phyloP scores from a whole-genome alignment of 2,329 filamentous ascomycete species.

The Aureobasidium sp. region DNA sequence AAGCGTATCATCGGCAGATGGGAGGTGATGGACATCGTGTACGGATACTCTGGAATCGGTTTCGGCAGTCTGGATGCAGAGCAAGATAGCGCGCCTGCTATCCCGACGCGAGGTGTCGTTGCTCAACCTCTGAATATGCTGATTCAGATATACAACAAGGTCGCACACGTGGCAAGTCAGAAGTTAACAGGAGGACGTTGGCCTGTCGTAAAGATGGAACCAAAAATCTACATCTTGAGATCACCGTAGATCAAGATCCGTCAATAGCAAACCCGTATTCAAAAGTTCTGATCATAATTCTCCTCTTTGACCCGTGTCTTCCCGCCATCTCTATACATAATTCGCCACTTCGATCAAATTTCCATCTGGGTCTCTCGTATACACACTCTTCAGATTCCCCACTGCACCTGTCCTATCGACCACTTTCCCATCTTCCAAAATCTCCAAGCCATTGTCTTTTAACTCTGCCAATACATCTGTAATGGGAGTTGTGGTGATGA shows the following conservation, averaged over 20 bases:
- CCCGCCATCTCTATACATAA: slow-evolving; percentile 6
- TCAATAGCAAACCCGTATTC: no score
- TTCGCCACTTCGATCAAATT: slow-evolving; percentile 47
- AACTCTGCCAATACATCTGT: slow-evolving; percentile 50
- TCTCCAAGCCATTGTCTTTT: slow-evolving; percentile 50
- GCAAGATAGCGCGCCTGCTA: slow-evolving; percentile 11
- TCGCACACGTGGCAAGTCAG: neutral
- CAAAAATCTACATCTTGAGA: slow-evolving; percentile 50
- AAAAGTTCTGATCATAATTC: no score
- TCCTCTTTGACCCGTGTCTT: no score
- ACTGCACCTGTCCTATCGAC: slow-evolving; percentile 63
- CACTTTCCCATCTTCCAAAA: slow-evolving; percentile 55
- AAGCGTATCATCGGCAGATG: slow-evolving; percentile 56
- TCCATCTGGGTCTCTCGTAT: slow-evolving; percentile 61
- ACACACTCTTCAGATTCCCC: slow-evolving; percentile 63
- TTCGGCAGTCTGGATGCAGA: neutral
- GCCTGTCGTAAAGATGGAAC: slow-evolving; percentile 21
- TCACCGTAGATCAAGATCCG: neutral
- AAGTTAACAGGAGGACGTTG: slow-evolving; percentile 21
- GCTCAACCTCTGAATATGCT: slow-evolving; percentile 4
- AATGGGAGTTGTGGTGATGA: slow-evolving; percentile 60
- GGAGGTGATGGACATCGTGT: slow-evolving; percentile 56
- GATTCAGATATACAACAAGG: neutral
- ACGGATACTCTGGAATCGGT: slow-evolving; percentile 57
- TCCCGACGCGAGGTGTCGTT: neutral